Conservation (phyloP, 768 basidiomycete genomes). For the Dacryopinax primogenitus region DNA sequence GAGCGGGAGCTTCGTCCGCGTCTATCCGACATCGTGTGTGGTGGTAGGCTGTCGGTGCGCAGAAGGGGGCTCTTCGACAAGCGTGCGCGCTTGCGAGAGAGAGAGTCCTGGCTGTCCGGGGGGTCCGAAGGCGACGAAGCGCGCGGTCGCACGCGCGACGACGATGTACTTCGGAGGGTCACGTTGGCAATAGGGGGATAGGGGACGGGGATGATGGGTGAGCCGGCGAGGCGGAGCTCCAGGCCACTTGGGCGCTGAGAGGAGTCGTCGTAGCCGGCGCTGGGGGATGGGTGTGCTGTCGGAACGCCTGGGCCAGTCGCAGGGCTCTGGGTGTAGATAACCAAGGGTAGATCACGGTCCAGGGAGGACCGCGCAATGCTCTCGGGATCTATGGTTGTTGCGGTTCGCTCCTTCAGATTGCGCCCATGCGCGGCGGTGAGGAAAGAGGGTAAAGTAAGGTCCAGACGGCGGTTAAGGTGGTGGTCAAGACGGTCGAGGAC, state of each 20-base stretch:
- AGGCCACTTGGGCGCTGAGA: conserved; percentile 6
- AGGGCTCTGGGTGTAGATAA: background rate
- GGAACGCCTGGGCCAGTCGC: background rate
- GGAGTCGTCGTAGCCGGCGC: conserved; percentile 6
- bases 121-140: conserved; percentile 9
- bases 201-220: background rate
- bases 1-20: background rate
- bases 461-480: background rate
- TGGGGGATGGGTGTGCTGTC: conserved; percentile 1
- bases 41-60: background rate
- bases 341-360: conserved; percentile 9
- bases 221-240: background rate
- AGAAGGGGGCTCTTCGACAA: conserved; percentile 4
- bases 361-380: conserved; percentile 5
- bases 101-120: conserved; percentile 1
- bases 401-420: conserved; percentile 3
- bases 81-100: background rate
- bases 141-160: conserved; percentile 7
- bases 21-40: background rate
- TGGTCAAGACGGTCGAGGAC: background rate
- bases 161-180: background rate
- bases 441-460: background rate
- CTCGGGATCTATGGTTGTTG: conserved; percentile 10
- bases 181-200: conserved; percentile 6
- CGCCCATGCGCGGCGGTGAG: conserved; percentile 6